A percentile compares a stretch with the other conserved stretches of the same genome.
phyloP scores from a whole-genome alignment of 257 asterid genomes.

The Plantago elongata region DNA sequence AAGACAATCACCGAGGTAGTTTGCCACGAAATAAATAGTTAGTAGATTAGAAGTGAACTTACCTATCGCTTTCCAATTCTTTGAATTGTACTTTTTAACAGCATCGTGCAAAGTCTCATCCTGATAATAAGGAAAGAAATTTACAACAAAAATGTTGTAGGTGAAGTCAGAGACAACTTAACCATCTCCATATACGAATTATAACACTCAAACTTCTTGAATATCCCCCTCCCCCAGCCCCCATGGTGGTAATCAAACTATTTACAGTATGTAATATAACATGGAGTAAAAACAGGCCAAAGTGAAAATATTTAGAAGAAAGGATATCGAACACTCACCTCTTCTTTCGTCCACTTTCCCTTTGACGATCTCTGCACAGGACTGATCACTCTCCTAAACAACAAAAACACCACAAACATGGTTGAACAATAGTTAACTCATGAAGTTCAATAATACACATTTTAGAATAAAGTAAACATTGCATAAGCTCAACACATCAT shows the following conservation, averaged over 20 bases:
- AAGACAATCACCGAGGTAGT: too few species aligned
- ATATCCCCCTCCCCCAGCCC: too few species aligned
- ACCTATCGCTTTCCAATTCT: conserved; percentile 50
- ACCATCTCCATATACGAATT: neutral
- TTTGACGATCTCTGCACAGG: conserved; percentile 38
- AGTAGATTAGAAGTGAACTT: conserved; percentile 17
- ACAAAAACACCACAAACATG: conserved; percentile 5
- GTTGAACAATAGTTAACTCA: neutral
- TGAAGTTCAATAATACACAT: neutral
- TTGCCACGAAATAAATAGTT: too few species aligned
- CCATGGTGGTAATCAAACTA: too few species aligned
- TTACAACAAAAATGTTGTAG: neutral
- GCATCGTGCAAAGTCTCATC: conserved; percentile 34
- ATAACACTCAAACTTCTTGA: too few species aligned
- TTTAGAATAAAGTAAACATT: neutral
- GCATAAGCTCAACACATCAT: neutral
- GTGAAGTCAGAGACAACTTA: neutral
- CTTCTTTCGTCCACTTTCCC: conserved; percentile 54
- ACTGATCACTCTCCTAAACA: conserved; percentile 24
- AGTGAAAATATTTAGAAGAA: neutral
- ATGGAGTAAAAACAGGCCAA: neutral
- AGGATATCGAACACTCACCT: conserved; percentile 24
- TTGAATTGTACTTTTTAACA: conserved; percentile 29
- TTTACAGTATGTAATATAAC: too few species aligned
- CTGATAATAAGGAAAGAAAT: conserved; percentile 20